A percentile compares a stretch with the other conserved stretches of the same genome.
Conservation (phyloP, 768 basidiomycete species). For the Lentinula boryana region DNA sequence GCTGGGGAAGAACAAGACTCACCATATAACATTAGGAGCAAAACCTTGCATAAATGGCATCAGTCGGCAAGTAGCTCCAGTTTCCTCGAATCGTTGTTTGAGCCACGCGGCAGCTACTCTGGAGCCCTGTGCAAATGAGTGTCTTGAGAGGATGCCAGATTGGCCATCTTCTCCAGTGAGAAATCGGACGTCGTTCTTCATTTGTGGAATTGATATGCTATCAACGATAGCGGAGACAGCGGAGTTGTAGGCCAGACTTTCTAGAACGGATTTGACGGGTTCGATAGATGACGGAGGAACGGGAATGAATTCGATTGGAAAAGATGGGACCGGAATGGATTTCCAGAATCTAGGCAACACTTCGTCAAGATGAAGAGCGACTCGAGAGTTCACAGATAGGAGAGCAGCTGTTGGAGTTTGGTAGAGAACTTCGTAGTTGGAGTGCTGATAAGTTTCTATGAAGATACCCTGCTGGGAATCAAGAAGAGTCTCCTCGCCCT, state of each 20-base stretch:
- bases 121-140: conserved; percentile 72
- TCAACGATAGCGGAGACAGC: conserved; percentile 61
- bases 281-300: conserved; percentile 52
- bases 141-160: conserved; percentile 72
- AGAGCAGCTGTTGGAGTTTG: conserved; percentile 39
- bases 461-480: conserved; percentile 4
- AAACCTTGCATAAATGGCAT: conserved; percentile 65
- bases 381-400: conserved; percentile 36
- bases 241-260: conserved; percentile 60
- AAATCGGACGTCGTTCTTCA: conserved; percentile 69
- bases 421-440: conserved; percentile 34
- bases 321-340: conserved; percentile 51
- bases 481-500: conserved; percentile 10
- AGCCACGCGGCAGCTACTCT: conserved; percentile 68
- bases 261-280: conserved; percentile 52
- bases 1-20: conserved; percentile 13
- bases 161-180: conserved; percentile 80
- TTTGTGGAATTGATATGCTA: conserved; percentile 58
- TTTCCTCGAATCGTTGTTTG: conserved; percentile 62
- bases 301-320: conserved; percentile 43
- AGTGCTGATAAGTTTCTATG: background rate
- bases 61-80: conserved; percentile 71
- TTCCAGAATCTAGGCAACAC: conserved; percentile 73
- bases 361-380: conserved; percentile 46
- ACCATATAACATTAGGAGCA: conserved; percentile 88